These are phyloP conservation scores for Nasturtium officinale DNA, from an alignment of 345 rosid genomes.

Conservation along the genomic window DNA sequence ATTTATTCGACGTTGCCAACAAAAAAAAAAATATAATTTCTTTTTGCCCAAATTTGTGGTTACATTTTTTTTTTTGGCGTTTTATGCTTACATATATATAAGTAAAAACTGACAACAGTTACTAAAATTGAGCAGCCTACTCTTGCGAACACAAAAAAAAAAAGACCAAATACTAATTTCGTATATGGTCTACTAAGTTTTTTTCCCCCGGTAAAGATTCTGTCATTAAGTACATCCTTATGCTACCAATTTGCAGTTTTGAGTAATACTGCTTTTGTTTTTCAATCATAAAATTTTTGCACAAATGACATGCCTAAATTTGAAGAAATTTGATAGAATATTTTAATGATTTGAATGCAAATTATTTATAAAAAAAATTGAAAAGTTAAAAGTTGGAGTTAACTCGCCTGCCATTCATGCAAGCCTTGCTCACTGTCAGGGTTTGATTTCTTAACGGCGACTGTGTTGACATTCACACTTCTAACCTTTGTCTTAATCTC, in stretches of 20 bases:
- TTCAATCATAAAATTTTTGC: background rate
- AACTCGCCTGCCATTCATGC: conserved; percentile 80
- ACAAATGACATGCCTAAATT: background rate
- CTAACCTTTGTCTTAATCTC: no score
- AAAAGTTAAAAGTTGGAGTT: background rate
- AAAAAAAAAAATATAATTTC: background rate
- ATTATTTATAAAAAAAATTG: background rate
- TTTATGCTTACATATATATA: background rate
- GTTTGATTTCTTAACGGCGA: conserved; percentile 84
- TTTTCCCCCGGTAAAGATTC: background rate
- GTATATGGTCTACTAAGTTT: no score
- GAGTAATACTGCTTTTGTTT: background rate
- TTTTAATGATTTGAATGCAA: conserved; percentile 16
- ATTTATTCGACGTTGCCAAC: background rate
- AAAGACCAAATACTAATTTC: background rate
- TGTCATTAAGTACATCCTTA: background rate
- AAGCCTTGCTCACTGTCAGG: conserved; percentile 75
- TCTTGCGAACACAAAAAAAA: background rate
- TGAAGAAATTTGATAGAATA: background rate
- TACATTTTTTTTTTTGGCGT: background rate
- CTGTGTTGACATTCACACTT: no score
- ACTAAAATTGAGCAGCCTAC: background rate
- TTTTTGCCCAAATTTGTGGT: background rate
- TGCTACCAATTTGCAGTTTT: background rate
- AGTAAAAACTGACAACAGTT: background rate